These are phyloP conservation scores for Pleurotus djamor DNA, from an alignment of 768 basidiomycete species.

Conservation along the genomic window DNA sequence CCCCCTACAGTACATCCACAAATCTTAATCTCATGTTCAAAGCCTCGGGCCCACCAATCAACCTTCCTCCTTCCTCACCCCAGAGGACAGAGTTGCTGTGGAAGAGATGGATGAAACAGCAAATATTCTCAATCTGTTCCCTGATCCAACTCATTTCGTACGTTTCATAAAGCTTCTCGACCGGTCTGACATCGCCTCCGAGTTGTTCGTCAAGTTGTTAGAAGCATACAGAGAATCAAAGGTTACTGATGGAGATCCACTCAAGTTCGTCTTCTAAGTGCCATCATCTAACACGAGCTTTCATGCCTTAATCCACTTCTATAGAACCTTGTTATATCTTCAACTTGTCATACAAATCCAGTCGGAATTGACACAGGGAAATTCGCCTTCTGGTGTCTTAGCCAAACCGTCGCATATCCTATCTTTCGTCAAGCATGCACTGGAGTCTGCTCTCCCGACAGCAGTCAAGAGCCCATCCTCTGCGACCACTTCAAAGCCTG, in stretches of 20 bases:
- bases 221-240: constrained; percentile 61
- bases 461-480: constrained; percentile 4
- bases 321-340: constrained; percentile 67
- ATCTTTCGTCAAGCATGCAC: constrained; percentile 78
- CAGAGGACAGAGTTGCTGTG: constrained; percentile 40
- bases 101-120: constrained; percentile 47
- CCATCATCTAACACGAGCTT: neutral
- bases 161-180: constrained; percentile 61
- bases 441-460: constrained; percentile 41
- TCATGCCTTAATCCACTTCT: neutral
- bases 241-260: constrained; percentile 42
- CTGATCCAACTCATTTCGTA: constrained; percentile 73
- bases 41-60: constrained; percentile 22
- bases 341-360: constrained; percentile 87
- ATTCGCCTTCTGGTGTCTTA: constrained; percentile 53
- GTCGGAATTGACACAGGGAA: constrained; percentile 54
- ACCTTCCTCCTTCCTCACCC: constrained; percentile 44
- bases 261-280: constrained; percentile 35
- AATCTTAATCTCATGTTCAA: neutral
- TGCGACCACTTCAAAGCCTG: constrained; percentile 20
- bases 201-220: constrained; percentile 71
- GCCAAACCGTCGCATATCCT: constrained; percentile 71
- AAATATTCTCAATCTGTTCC: constrained; percentile 66
- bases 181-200: constrained; percentile 67
- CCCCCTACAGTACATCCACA: too few species aligned